phyloP scores from a whole-genome alignment of 2,329 filamentous ascomycete species.

The Ambrosiella cleistominuta region DNA sequence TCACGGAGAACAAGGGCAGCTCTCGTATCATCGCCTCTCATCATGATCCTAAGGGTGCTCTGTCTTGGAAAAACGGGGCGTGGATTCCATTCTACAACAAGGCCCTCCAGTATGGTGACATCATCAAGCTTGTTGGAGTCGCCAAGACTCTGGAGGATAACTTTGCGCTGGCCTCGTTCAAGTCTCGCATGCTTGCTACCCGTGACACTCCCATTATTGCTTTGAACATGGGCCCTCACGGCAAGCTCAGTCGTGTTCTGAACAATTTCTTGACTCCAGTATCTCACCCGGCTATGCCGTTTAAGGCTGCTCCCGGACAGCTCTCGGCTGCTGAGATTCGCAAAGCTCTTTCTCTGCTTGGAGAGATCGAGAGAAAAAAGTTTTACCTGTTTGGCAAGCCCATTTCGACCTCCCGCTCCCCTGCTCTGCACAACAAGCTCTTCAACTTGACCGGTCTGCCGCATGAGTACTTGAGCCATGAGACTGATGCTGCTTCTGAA shows the following conservation, averaged over 20 bases:
- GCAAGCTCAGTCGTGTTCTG: slow-evolving; percentile 76
- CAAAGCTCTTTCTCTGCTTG: slow-evolving; percentile 57
- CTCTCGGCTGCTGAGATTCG: slow-evolving; percentile 81
- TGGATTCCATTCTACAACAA: slow-evolving; percentile 86
- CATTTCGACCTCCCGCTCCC: slow-evolving; percentile 65
- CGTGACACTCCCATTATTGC: slow-evolving; percentile 77
- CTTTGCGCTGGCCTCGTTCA: slow-evolving; percentile 68
- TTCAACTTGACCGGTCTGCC: slow-evolving; percentile 65
- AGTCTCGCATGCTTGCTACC: slow-evolving; percentile 50
- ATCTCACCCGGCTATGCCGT: slow-evolving; percentile 72
- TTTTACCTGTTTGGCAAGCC: slow-evolving; percentile 85
- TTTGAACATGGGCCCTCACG: slow-evolving; percentile 82
- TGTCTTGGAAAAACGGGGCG: slow-evolving; percentile 84
- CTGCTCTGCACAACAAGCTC: slow-evolving; percentile 73
- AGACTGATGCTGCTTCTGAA: slow-evolving; percentile 49
- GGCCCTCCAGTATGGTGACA: slow-evolving; percentile 73
- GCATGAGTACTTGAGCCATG: slow-evolving; percentile 59
- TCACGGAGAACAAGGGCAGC: slow-evolving; percentile 48
- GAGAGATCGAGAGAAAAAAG: slow-evolving; percentile 54
- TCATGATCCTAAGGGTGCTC: slow-evolving; percentile 61
- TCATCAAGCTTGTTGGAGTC: slow-evolving; percentile 84
- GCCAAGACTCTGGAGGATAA: slow-evolving; percentile 69
- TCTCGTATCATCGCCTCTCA: slow-evolving; percentile 88
- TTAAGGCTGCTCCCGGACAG: slow-evolving; percentile 86
- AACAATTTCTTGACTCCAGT: slow-evolving; percentile 93